phyloP scores from a whole-genome alignment of 1,284 basidiomycete species.

The Apiotrichum veenhuisii region DNA sequence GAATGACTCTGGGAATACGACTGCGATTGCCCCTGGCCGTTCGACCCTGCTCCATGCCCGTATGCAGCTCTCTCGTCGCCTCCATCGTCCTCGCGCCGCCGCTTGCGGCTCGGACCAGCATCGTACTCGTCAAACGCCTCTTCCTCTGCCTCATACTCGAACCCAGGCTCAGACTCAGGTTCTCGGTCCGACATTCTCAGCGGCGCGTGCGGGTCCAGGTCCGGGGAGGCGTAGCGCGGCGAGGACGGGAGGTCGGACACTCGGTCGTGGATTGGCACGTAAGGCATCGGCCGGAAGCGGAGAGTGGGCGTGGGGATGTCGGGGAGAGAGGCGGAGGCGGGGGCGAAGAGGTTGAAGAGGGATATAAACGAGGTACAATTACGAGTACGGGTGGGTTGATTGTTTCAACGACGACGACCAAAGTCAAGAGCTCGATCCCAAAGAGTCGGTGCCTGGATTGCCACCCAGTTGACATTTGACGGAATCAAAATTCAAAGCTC shows the following conservation, averaged over 20 bases:
- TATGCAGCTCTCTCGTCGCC: no score
- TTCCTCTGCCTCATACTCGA: conserved; percentile 3
- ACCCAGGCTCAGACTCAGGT: background rate
- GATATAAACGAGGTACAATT: background rate
- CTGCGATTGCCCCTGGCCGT: background rate
- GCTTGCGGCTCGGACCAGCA: conserved; percentile 30
- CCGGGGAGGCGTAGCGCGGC: conserved; percentile 37
- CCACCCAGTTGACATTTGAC: background rate
- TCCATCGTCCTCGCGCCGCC: conserved; percentile 21
- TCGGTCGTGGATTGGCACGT: conserved; percentile 36
- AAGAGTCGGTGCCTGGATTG: background rate
- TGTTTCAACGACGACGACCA: no score
- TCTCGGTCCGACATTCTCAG: background rate
- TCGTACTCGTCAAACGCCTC: background rate
- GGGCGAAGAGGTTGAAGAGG: background rate
- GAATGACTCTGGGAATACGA: background rate
- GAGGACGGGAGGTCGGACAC: conserved; percentile 14
- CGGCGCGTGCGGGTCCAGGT: conserved; percentile 23
- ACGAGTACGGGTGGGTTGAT: no score
- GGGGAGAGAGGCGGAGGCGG: background rate
- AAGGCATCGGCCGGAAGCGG: conserved; percentile 17
- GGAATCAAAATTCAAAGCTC: background rate
- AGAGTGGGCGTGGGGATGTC: background rate
- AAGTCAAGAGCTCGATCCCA: no score
- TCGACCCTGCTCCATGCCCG: background rate